phyloP scores from a whole-genome alignment of 2,329 filamentous ascomycete genomes.

The Fusarium vanettenii region DNA sequence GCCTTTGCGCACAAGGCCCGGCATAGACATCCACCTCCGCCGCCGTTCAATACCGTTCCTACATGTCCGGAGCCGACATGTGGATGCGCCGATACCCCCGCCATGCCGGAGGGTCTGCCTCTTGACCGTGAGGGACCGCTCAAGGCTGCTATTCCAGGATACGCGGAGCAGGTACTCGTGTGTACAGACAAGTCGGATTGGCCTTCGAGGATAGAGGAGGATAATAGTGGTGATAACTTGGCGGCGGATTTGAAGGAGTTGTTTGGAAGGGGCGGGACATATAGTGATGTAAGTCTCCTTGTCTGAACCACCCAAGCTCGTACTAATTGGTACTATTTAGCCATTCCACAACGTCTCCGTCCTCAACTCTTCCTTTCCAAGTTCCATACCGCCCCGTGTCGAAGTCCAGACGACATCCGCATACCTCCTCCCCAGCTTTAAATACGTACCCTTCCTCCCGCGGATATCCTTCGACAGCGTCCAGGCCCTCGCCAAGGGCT shows the following conservation, averaged over 20 bases:
- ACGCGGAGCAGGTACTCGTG: slow-evolving; percentile 85
- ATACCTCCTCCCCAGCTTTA: slow-evolving; percentile 86
- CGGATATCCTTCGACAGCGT: slow-evolving; percentile 67
- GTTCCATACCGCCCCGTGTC: slow-evolving; percentile 59
- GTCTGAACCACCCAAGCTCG: not conserved
- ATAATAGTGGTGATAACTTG: slow-evolving; percentile 74
- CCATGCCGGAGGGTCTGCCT: slow-evolving; percentile 73
- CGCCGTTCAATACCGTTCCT: slow-evolving; percentile 57
- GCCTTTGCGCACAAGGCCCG: slow-evolving; percentile 30
- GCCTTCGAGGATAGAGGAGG: slow-evolving; percentile 86
- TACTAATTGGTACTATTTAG: slow-evolving; percentile 69
- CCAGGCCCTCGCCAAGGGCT: slow-evolving; percentile 71
- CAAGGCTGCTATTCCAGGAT: slow-evolving; percentile 81
- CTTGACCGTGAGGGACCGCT: slow-evolving; percentile 79
- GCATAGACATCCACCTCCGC: slow-evolving; percentile 35
- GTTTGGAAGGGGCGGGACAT: slow-evolving; percentile 73
- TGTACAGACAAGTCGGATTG: slow-evolving; percentile 86
- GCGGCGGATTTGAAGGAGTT: slow-evolving; percentile 78
- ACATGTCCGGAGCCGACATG: slow-evolving; percentile 83
- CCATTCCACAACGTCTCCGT: slow-evolving; percentile 86
- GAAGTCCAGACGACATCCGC: slow-evolving; percentile 69
- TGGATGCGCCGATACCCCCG: slow-evolving; percentile 74
- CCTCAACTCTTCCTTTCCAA: slow-evolving; percentile 79
- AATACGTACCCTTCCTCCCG: slow-evolving; percentile 79
- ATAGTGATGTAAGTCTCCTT: slow-evolving; percentile 69